These are phyloP conservation scores for Nemania abortiva DNA, from an alignment of 2,329 filamentous ascomycete genomes.

Conservation along the genomic window DNA sequence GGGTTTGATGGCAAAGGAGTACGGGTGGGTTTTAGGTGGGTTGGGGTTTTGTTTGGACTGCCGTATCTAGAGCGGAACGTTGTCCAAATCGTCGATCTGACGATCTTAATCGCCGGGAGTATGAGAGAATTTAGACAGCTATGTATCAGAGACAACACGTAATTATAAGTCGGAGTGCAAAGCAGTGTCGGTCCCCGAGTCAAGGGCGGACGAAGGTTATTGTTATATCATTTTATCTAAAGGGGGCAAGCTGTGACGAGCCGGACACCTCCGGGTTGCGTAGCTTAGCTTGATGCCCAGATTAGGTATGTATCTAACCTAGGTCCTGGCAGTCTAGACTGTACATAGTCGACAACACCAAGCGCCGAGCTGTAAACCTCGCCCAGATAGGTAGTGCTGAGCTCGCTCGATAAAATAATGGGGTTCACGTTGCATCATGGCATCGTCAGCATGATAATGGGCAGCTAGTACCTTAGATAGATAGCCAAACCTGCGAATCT, in stretches of 20 bases:
- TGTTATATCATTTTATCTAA: constrained; percentile 12
- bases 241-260: constrained; percentile 2
- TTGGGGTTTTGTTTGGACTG: constrained; percentile 15
- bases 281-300: constrained; percentile 15
- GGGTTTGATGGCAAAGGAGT: constrained; percentile 12
- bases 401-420: constrained; percentile 3
- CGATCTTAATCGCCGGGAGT: constrained; percentile 45
- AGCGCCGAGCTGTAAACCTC: constrained; percentile 16
- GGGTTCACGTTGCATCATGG: constrained; percentile 22
- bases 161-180: constrained; percentile 2
- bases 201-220: constrained; percentile 8
- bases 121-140: background rate
- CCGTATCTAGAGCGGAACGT: constrained; percentile 28
- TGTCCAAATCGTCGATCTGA: constrained; percentile 47
- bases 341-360: background rate
- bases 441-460: constrained; percentile 17
- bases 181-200: constrained; percentile 11
- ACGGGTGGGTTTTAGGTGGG: constrained; percentile 29
- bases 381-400: constrained; percentile 3
- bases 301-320: background rate
- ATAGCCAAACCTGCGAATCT: constrained; percentile 12
- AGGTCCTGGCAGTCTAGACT: constrained; percentile 12
- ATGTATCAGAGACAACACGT: background rate
- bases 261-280: constrained; percentile 17
- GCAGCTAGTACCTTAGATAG: constrained; percentile 4